These are phyloP conservation scores for Heterobasidion parviporum DNA, from an alignment of 1,284 basidiomycete genomes.

Conservation along the genomic window DNA sequence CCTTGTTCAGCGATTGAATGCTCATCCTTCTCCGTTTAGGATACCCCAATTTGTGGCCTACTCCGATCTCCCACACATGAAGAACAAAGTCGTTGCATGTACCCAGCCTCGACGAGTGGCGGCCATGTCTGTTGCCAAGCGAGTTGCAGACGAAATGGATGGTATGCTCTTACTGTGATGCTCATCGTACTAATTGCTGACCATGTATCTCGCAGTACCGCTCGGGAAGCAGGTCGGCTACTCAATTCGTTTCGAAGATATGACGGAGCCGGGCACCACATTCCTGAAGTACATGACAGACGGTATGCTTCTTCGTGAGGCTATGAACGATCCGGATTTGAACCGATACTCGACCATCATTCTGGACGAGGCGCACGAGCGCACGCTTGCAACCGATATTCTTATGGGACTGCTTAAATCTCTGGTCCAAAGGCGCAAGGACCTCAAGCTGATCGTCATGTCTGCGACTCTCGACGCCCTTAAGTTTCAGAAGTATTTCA, in stretches of 20 bases:
- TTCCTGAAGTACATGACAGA: constrained; percentile 99
- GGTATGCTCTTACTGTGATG: constrained; percentile 39
- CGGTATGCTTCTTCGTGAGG: constrained; percentile 95
- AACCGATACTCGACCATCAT: constrained; percentile 94
- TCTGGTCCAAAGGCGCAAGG: constrained; percentile 74
- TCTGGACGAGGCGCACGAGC: constrained; percentile 97
- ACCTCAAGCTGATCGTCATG: constrained; percentile 98
- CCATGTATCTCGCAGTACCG: constrained; percentile 46
- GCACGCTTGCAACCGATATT: constrained; percentile 96
- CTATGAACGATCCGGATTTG: constrained; percentile 92
- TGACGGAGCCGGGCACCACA: constrained; percentile 86
- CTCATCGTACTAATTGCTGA: not conserved
- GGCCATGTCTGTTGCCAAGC: constrained; percentile 96
- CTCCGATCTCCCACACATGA: constrained; percentile 85
- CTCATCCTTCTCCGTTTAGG: constrained; percentile 11
- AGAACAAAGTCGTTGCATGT: constrained; percentile 89
- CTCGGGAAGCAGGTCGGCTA: constrained; percentile 96
- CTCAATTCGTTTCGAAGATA: constrained; percentile 98
- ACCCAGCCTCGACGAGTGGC: constrained; percentile 97
- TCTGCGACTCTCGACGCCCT: constrained; percentile 94
- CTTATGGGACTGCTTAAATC: constrained; percentile 87
- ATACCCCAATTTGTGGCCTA: constrained; percentile 97
- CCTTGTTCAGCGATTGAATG: too few species aligned
- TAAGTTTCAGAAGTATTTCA: constrained; percentile 97
- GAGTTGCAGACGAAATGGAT: constrained; percentile 98